A percentile compares a stretch with the other conserved stretches of the same genome.
phyloP scores from a whole-genome alignment of 768 basidiomycete genomes.

The Xanthoconium purpureum region DNA sequence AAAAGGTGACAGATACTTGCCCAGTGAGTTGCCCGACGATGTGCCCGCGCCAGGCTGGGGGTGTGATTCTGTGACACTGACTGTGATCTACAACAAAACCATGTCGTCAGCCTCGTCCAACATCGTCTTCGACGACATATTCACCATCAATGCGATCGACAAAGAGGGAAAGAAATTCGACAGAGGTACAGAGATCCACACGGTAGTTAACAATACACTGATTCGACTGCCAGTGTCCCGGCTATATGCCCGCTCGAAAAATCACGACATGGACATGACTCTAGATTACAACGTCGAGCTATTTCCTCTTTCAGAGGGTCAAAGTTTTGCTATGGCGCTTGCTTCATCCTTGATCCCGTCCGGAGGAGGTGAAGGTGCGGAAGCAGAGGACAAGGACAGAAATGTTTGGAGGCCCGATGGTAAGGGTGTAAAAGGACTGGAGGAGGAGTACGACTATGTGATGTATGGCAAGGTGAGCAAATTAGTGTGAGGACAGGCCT shows the following conservation, averaged over 20 bases:
- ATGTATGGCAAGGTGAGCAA: slow-evolving; percentile 90
- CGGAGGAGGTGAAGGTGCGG: slow-evolving; percentile 51
- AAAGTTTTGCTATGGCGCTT: slow-evolving; percentile 82
- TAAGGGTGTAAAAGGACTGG: slow-evolving; percentile 75
- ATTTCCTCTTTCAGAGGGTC: slow-evolving; percentile 64
- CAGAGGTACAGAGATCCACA: slow-evolving; percentile 58
- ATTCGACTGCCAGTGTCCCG: slow-evolving; percentile 68
- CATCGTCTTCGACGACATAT: slow-evolving; percentile 92
- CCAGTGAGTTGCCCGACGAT: no score
- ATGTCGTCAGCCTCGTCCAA: slow-evolving; percentile 64
- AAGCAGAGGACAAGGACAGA: slow-evolving; percentile 67
- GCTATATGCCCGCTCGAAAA: slow-evolving; percentile 83
- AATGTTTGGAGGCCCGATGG: slow-evolving; percentile 85
- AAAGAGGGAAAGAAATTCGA: slow-evolving; percentile 97
- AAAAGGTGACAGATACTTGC: no score
- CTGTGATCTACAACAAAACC: neutral
- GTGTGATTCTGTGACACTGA: neutral
- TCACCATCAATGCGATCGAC: slow-evolving; percentile 80
- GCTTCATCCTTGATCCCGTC: slow-evolving; percentile 70
- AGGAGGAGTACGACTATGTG: slow-evolving; percentile 97
- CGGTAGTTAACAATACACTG: neutral
- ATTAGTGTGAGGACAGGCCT: neutral
- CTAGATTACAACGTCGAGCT: slow-evolving; percentile 94
- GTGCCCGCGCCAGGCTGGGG: neutral
- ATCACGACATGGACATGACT: slow-evolving; percentile 88